Evolutionary conservation across 768 basidiomycete species (phyloP), one percentile per base, ranked within the genome.

Genomic region (Coprinopsis strossmayeri): DNA sequence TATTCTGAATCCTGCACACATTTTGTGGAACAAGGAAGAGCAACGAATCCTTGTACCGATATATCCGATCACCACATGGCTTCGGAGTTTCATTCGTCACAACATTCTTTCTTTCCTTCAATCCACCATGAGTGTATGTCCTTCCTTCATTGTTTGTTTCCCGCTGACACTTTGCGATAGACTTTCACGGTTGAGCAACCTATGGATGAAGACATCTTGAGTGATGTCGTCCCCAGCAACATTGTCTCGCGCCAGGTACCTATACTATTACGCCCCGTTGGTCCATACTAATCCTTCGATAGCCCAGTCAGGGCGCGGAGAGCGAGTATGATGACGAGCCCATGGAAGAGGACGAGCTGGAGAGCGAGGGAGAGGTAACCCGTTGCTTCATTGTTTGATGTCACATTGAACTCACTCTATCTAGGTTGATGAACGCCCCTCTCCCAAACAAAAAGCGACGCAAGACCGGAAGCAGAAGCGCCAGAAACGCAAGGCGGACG

Each of bases 171-270:
- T 32, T 7, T 32, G 7, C 10, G 3, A 35, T 39, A 72, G 71
- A 56, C 68, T 21, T 72, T 73, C 49, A 73, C 69, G 10, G 57
- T 70, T 0, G 64, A 61, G 21, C 64, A 66, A 32, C 59, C 65
- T 21, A 69, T 68, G 62, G 76, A 79, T 10, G 91, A 92, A 46
- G 92, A 94, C 64, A 84, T 91, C 43, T 75, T 96, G 52, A 90
- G 87, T 59, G 92, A 95, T 63, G 79, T 94, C 49, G 83, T 95
- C 5, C 92, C 92, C 1, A 87, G 84, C 63, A 90, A 91, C 61
- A 91, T 94, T 54, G 84, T 93, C 39, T 93, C 91, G 48, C 80
- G 92, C 59, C 87, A 90, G 72, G 91, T 86, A 30, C 10, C 39
- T 23, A 28, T 44, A 13, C 24, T 24, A 24, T 34, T 1, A 41